Evolutionary conservation across 2,329 filamentous ascomycete genomes (phyloP), one percentile per base, ranked within the genome.

Genomic region (Fragosphaeria purpurea): DNA sequence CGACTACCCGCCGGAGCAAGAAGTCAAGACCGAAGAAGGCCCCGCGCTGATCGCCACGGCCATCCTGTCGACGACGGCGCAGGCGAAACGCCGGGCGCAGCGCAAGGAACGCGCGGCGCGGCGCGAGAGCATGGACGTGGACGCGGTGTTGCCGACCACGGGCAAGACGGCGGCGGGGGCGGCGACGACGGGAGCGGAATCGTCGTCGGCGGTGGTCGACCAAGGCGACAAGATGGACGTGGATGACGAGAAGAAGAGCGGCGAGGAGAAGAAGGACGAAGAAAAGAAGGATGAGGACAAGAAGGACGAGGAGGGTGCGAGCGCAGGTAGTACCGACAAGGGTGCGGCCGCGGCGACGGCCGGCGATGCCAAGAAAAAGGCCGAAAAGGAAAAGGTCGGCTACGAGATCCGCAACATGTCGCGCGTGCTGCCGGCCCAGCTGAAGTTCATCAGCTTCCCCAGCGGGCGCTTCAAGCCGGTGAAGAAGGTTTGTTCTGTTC

Each of bases 351-450:
- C 66, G 2, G 68, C 71, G 1, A 65, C 70, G 11, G 59, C 76
- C 1, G 68, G 73, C 40, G 79, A 83, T 11, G 70, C 75, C 39
- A 95, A 91, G 79, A 95, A 94, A 78, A 94, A 93, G 75, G 73
- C 75, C 0, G 89, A 96, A 69, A 94, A 93, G 73, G 93, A 98
- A 72, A 97, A 95, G 79, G 79, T 95, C 53, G 93, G 93, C 59
- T 96, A 93, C 65, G 89, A 96, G 57, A 79, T 98, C 55, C 87
- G 93, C 64, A 98, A 98, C 74, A 94, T 98, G 88, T 94, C 86
- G 50, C 81, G 93, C 60, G 89, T 98, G 38, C 79, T 98, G 45
- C 93, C 90, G 1, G 80, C 82, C 44, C 93, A 98, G 71, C 79
- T 97, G 62, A 95, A 95, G 73, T 96, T 91, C 67, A 88, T 98